These are phyloP conservation scores for Piromyces finnis DNA, from an alignment of 192 early-diverging fungal species.

Conservation along the genomic window DNA sequence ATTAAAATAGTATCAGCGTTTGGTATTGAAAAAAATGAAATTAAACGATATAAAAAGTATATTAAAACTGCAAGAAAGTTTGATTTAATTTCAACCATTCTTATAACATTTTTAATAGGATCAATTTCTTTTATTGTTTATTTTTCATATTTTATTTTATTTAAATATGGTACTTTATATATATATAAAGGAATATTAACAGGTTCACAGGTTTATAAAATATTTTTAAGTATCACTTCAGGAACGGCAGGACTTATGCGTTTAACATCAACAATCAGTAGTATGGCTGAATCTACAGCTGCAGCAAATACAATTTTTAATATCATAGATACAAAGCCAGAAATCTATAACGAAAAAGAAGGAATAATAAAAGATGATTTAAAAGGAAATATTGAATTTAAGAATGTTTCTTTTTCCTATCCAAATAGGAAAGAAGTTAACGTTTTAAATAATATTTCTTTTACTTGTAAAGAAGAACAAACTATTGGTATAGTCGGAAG, in stretches of 20 bases:
- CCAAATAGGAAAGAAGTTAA: slow-evolving; percentile 67
- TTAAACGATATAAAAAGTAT: slow-evolving; percentile 30
- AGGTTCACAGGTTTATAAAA: slow-evolving; percentile 43
- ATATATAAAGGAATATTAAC: slow-evolving; percentile 18
- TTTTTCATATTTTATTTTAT: slow-evolving; percentile 11
- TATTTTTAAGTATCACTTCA: slow-evolving; percentile 79
- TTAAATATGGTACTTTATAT: slow-evolving; percentile 31
- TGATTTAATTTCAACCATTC: background rate
- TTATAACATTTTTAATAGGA: background rate
- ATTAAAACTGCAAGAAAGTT: background rate
- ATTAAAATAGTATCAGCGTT: slow-evolving; percentile 84
- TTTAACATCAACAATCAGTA: slow-evolving; percentile 50
- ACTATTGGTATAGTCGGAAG: slow-evolving; percentile 79
- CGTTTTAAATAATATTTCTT: slow-evolving; percentile 50
- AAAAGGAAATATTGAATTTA: slow-evolving; percentile 55
- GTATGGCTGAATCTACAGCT: slow-evolving; percentile 56
- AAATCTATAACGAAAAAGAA: slow-evolving; percentile 31
- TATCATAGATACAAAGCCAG: slow-evolving; percentile 63
- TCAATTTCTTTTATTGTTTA: slow-evolving; percentile 1
- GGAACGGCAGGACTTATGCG: slow-evolving; percentile 58
- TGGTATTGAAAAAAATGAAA: slow-evolving; percentile 52
- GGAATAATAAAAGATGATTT: slow-evolving; percentile 15
- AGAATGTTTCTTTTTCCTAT: slow-evolving; percentile 61
- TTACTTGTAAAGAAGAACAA: slow-evolving; percentile 39
- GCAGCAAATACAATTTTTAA: slow-evolving; percentile 64